These are phyloP conservation scores for Candida adriatica DNA, from an alignment of 805 yeast species.

Conservation along the genomic window DNA sequence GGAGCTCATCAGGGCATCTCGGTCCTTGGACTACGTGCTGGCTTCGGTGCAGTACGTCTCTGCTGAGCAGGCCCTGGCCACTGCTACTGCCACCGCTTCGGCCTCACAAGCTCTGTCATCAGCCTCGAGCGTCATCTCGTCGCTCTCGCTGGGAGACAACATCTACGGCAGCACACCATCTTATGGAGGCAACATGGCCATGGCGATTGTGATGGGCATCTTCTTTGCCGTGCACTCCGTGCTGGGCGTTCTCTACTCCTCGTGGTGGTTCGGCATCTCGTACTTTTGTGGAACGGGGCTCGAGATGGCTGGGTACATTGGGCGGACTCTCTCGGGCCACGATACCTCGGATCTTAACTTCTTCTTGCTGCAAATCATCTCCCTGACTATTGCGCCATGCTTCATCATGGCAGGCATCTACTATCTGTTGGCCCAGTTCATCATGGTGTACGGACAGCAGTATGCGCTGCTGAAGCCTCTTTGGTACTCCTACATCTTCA, in stretches of 20 bases:
- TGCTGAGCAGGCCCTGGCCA: conserved; percentile 11
- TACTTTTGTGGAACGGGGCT: conserved; percentile 48
- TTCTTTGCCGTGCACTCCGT: conserved; percentile 35
- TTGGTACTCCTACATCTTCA: conserved; percentile 57
- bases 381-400: conserved; percentile 73
- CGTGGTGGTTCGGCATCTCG: conserved; percentile 60
- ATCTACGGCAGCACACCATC: conserved; percentile 43
- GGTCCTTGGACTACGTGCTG: conserved; percentile 12
- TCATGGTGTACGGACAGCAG: conserved; percentile 51
- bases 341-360: conserved; percentile 30
- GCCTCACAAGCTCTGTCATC: conserved; percentile 3
- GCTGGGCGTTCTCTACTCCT: conserved; percentile 38
- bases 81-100: conserved; percentile 12
- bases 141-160: conserved; percentile 10
- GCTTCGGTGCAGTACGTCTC: conserved; percentile 13
- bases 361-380: conserved; percentile 58
- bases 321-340: conserved; percentile 42
- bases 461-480: conserved; percentile 49
- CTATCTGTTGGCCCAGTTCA: conserved; percentile 58
- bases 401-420: conserved; percentile 81
- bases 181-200: conserved; percentile 52
- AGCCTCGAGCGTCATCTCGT: conserved; percentile 13
- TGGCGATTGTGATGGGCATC: conserved; percentile 47
- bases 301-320: conserved; percentile 65
- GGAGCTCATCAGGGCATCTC: conserved; percentile 11